phyloP scores from a whole-genome alignment of 495 filamentous ascomycete species.

The Neurospora intermedia region DNA sequence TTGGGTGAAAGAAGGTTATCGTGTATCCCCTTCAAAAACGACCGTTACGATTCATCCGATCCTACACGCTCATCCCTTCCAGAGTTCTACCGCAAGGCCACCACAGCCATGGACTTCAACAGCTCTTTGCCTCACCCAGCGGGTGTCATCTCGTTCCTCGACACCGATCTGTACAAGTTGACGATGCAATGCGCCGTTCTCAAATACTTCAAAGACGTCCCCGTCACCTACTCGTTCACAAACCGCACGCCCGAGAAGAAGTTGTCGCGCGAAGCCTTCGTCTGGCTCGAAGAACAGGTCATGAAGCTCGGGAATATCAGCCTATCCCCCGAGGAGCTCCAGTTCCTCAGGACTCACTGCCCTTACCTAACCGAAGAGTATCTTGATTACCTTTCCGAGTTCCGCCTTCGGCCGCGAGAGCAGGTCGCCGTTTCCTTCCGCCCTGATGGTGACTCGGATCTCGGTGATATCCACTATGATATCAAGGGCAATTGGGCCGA shows the following conservation, averaged over 20 bases:
- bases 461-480: conserved; percentile 63
- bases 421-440: conserved; percentile 66
- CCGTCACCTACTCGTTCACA: conserved; percentile 85
- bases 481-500: conserved; percentile 82
- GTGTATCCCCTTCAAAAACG: background rate
- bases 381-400: conserved; percentile 66
- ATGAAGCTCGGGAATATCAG: conserved; percentile 67
- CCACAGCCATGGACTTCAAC: conserved; percentile 40
- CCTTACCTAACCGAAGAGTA: conserved; percentile 71
- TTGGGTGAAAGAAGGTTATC: background rate
- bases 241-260: conserved; percentile 94
- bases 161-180: conserved; percentile 96
- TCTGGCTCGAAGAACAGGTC: conserved; percentile 77
- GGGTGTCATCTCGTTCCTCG: conserved; percentile 82
- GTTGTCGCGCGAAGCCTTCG: conserved; percentile 68
- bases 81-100: background rate
- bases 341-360: conserved; percentile 68
- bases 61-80: background rate
- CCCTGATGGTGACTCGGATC: conserved; percentile 55
- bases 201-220: conserved; percentile 74
- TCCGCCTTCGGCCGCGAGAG: conserved; percentile 67
- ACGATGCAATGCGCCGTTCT: conserved; percentile 97
- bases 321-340: conserved; percentile 65
- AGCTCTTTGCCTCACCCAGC: conserved; percentile 46
- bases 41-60: background rate